Evolutionary conservation across 257 asterid genomes (phyloP).

Genomic region (Jacaranda mimosifolia): DNA sequence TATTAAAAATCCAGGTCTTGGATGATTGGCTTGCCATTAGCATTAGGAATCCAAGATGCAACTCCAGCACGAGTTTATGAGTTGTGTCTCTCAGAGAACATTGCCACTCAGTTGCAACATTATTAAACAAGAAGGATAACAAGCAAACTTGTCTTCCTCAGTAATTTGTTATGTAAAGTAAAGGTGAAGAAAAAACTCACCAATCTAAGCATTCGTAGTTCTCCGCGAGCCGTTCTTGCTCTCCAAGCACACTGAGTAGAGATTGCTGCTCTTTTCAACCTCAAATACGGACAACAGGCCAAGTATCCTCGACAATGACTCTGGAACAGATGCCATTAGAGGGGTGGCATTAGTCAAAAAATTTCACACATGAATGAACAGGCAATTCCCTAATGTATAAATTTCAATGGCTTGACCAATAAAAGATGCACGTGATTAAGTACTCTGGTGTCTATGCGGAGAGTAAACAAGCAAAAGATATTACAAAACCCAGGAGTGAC

Average conservation of each 20-base stretch:
- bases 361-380: slow-evolving; percentile 14
- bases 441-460: not conserved
- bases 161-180: not conserved
- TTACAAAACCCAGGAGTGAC: not conserved
- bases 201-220: slow-evolving; percentile 68
- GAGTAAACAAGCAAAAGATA: not conserved
- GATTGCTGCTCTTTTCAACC: slow-evolving; percentile 63
- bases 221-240: slow-evolving; percentile 56
- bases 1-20: not conserved
- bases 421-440: not conserved
- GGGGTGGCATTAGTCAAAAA: slow-evolving; percentile 21
- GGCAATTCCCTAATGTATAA: slow-evolving; percentile 11
- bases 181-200: slow-evolving; percentile 48
- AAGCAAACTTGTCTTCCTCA: not conserved
- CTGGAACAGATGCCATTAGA: slow-evolving; percentile 45
- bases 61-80: not conserved
- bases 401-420: not conserved
- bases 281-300: slow-evolving; percentile 48
- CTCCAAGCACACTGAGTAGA: slow-evolving; percentile 73
- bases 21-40: too few species aligned
- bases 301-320: slow-evolving; percentile 55
- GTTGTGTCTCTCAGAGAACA: not conserved
- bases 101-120: slow-evolving; percentile 4
- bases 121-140: slow-evolving; percentile 24
- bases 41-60: not conserved